These are phyloP conservation scores for Boletus sp. DNA, from an alignment of 1,284 basidiomycete genomes.

Conservation along the genomic window DNA sequence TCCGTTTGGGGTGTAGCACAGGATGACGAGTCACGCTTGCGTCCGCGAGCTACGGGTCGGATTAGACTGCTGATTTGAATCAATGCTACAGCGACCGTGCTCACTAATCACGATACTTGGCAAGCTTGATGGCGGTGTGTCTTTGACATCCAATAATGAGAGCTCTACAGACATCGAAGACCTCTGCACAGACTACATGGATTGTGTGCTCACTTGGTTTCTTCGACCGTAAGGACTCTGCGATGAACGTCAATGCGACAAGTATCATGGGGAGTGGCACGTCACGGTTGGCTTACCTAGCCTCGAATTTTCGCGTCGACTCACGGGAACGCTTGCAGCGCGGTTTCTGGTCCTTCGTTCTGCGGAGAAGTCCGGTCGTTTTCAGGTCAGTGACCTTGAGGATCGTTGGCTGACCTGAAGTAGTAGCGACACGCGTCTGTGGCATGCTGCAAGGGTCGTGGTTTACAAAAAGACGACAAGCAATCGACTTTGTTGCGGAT, in stretches of 20 bases:
- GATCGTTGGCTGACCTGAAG: conserved; percentile 21
- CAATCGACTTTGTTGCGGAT: conserved; percentile 1
- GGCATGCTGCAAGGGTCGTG: conserved; percentile 10
- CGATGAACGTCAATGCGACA: conserved; percentile 13
- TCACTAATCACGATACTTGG: conserved; percentile 16
- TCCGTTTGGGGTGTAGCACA: conserved; percentile 1
- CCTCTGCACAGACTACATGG: not conserved
- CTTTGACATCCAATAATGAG: conserved; percentile 7
- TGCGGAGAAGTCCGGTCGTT: conserved; percentile 9
- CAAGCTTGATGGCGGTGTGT: conserved; percentile 7
- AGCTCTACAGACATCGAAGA: conserved; percentile 12
- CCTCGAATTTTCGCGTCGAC: conserved; percentile 8
- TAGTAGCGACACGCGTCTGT: not conserved
- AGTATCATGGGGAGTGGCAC: not conserved
- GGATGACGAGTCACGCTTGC: conserved; percentile 16
- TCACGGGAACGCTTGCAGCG: conserved; percentile 20
- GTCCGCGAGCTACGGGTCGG: conserved; percentile 15
- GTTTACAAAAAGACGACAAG: not conserved
- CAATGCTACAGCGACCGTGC: not conserved
- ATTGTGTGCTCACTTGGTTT: conserved; percentile 16
- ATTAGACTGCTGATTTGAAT: conserved; percentile 2
- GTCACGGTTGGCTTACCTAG: conserved; percentile 15
- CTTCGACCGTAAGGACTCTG: conserved; percentile 17
- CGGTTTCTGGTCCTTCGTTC: conserved; percentile 12
- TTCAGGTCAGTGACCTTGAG: conserved; percentile 2